phyloP scores from a whole-genome alignment of 805 yeast species.

The Hanseniaspora lachancei region DNA sequence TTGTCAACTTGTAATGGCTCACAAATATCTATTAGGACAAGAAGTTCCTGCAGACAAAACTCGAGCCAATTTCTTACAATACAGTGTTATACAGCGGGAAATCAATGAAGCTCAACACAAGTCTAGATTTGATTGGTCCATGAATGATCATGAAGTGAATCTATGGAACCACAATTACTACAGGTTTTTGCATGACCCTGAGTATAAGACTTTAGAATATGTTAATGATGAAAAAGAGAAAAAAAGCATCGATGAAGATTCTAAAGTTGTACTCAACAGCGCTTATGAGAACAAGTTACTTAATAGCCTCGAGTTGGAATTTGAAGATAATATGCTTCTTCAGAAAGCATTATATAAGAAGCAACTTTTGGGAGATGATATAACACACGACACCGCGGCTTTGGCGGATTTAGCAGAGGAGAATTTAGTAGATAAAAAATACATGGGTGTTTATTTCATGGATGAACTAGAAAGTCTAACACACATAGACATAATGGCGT shows the following conservation, averaged over 20 bases:
- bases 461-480: background rate
- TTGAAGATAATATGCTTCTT: background rate
- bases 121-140: background rate
- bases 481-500: background rate
- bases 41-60: background rate
- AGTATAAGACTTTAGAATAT: background rate
- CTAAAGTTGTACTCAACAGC: background rate
- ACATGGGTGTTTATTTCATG: background rate
- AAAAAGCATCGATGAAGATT: background rate
- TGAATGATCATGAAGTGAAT: background rate
- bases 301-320: background rate
- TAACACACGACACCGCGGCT: no score
- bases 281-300: background rate
- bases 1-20: constrained; percentile 4
- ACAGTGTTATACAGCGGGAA: background rate
- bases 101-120: background rate
- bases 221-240: background rate
- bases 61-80: background rate
- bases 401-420: no score
- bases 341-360: background rate
- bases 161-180: constrained; percentile 8
- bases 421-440: no score
- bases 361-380: background rate
- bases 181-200: constrained; percentile 4
- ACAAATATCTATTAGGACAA: constrained; percentile 3